Evolutionary conservation across 2,329 filamentous ascomycete species (phyloP), one percentile per base, ranked within the genome.

Genomic region (Trichoderma simmonsii): DNA sequence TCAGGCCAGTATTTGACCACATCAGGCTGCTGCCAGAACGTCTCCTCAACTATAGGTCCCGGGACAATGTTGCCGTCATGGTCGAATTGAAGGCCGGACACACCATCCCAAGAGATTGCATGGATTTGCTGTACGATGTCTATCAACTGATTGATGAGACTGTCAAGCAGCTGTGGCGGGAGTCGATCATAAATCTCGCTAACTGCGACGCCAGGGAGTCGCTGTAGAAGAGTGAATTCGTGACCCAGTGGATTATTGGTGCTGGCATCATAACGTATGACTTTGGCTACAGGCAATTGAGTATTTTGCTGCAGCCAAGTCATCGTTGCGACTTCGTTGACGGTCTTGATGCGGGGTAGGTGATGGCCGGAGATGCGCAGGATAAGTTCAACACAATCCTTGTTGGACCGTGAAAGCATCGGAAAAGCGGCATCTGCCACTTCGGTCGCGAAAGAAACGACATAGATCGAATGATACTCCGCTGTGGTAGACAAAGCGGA

Each of bases 251-350:
- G 43, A 48, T 48, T 48, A 8, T 48, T 48, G 43, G 43, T 48
- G 9, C 43, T 11, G 43, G 43, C 43, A 48, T 48, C 43, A 21
- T 48, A 48, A 21, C 43, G 43, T 48, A 48, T 48, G n/a, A 48
- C 43, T 48, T 48, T 21, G 18, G 43, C 43, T 11, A 48, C 43
- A 21, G 43, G 43, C 43, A 48, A 48, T 9, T n/a, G 43, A n/a
- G 18, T 48, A n/a, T 48, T 48, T 21, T 48, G 43, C 1, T 21
- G 28, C 6, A 83, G 61, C 81, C 80, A 83, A 6, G 64, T 71
- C 77, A 83, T 80, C 36, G 79, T 73, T 21, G 73, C 81, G 3
- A 80, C 78, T 73, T 83, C 81, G 68, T 83, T 83, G 12, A 66
- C 48, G 12, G 81, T 82, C 69, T 83, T 83, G 73, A 79, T 78